Base-by-base conservation (phyloP, 805 yeast species). In the Danielozyma ontarioensis region DNA sequence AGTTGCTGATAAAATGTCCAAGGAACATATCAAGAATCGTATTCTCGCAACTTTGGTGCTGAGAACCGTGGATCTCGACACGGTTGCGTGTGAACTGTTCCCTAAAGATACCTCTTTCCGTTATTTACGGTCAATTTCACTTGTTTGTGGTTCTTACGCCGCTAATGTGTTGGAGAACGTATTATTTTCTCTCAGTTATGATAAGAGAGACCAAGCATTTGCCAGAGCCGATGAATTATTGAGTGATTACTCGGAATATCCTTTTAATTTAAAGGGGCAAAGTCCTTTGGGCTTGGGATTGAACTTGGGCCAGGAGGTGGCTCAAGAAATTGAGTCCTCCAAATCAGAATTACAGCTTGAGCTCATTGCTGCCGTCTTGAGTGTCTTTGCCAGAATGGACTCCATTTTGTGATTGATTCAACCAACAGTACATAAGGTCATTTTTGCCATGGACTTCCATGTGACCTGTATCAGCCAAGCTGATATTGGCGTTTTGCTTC, bases 111-210 rank as follows among this genome's bases (percentile, higher is more conserved):
- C 83, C 1, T 76, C 82, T 25, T 83, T 75, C 64, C 76, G 80
- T 45, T 70, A 76, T 51, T 69, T 93, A 36, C 77, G 98, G 50
- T 73, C 95, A 3, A 70, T 93, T 27, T 72, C 93, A 16, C 73
- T 93, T 44, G 86, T 87, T 13, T 80, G 89, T 48, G 94, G 94
- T 13, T 78, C 96, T 13, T 87, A 86, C 54, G 97, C 97, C 18
- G 98, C 97, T 27, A 93, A 88, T 55, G 98, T 93, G 10, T 73
- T 93, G 46, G 98, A 93, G 50, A 93, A 90, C 53, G 90, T 87
- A 3, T 68, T 89, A 38, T 68, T 78, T 28, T 70, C 80, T 18
- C 68, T 89, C 41, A 81, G 80, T 45, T 88, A 86, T 56, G 96
- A 87, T 46, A 83, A 79, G 44, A 77, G 97, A 48, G 98, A 93